Percentiles rank a stretch among this genome's conserved stretches.
These are phyloP conservation scores for Boletus sp. DNA, from an alignment of 768 basidiomycete genomes.

Conservation along the genomic window DNA sequence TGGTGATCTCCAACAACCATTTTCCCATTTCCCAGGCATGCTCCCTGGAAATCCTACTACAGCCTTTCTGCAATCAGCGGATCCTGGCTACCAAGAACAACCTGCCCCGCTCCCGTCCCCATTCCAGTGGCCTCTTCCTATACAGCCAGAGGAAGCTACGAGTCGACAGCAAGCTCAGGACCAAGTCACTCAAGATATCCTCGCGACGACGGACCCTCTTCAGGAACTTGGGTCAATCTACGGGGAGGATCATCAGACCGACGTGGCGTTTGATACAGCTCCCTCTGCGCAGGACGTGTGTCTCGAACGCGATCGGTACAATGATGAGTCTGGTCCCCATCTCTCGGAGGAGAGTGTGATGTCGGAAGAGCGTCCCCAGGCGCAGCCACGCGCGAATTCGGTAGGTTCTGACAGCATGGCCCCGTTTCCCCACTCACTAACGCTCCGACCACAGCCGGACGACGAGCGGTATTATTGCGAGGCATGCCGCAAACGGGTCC, in stretches of 20 bases:
- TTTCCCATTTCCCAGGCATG: neutral
- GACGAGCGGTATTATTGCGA: neutral
- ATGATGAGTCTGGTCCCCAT: neutral
- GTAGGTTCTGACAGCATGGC: neutral
- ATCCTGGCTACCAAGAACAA: neutral
- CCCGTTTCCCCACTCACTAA: neutral
- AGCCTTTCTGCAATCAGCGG: neutral
- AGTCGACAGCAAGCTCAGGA: neutral
- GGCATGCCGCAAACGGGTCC: neutral
- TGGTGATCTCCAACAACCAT: neutral
- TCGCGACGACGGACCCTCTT: no score
- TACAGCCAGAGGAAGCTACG: neutral
- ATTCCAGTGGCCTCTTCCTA: neutral
- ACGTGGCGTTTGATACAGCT: no score
- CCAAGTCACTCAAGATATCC: neutral
- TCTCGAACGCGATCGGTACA: neutral
- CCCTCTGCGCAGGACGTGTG: neutral
- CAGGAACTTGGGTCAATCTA: neutral
- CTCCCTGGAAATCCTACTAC: neutral
- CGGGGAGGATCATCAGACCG: neutral
- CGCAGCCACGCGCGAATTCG: neutral
- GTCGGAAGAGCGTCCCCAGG: no score
- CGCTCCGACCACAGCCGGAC: neutral
- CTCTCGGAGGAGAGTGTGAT: no score
- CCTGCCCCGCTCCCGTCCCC: no score